Evolutionary conservation across 1,139 yeast genomes (phyloP).

Genomic region (Lodderomyces theae): DNA sequence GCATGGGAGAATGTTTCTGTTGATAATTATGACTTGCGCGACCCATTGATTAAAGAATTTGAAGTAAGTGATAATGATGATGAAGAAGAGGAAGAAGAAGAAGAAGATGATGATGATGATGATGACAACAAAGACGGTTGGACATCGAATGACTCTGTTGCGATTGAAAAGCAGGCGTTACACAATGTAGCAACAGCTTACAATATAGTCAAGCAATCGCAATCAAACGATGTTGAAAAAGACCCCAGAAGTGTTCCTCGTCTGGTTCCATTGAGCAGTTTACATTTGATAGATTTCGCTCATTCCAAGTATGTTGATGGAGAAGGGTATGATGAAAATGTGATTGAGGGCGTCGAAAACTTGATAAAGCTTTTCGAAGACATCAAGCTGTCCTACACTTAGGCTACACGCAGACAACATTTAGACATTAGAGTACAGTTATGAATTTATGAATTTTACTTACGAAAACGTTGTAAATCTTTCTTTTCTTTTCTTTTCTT

Average conservation of each 20-base stretch:
- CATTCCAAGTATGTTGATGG: constrained; percentile 69
- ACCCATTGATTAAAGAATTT: constrained; percentile 35
- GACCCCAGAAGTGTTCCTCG: too few species aligned
- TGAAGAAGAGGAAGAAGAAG: constrained; percentile 22
- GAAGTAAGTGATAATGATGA: constrained; percentile 30
- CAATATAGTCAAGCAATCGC: neutral
- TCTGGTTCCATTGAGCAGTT: constrained; percentile 30
- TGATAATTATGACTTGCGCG: constrained; percentile 30
- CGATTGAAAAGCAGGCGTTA: neutral
- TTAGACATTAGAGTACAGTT: too few species aligned
- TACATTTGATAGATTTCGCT: constrained; percentile 84
- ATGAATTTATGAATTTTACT: too few species aligned
- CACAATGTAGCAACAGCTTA: neutral
- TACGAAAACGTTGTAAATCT: too few species aligned
- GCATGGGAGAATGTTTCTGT: constrained; percentile 40
- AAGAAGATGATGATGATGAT: constrained; percentile 23
- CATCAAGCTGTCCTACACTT: neutral
- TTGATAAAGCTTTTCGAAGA: constrained; percentile 42
- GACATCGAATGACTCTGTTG: neutral
- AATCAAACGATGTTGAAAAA: neutral
- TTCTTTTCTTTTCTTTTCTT: too few species aligned
- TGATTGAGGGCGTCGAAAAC: constrained; percentile 64
- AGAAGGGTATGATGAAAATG: constrained; percentile 68
- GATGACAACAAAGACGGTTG: constrained; percentile 11
- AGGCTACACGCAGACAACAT: too few species aligned